These are phyloP conservation scores for Priceomyces haplophilus DNA, from an alignment of 805 yeast species.

Conservation along the genomic window DNA sequence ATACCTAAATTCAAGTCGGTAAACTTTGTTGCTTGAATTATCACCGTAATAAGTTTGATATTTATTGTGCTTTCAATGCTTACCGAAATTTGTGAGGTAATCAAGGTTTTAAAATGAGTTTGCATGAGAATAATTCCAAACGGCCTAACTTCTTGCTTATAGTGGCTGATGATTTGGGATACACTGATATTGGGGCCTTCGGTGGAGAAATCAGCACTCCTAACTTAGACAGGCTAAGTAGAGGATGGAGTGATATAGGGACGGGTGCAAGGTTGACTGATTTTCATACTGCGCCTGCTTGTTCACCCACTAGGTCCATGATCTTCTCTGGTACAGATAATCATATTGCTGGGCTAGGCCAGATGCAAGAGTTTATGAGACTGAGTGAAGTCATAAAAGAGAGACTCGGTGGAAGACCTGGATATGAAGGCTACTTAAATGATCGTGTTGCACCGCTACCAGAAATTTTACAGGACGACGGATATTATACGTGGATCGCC, in stretches of 20 bases:
- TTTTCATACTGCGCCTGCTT: conserved; percentile 62
- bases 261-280: conserved; percentile 52
- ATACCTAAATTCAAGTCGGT: too few species aligned
- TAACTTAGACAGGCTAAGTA: conserved; percentile 42
- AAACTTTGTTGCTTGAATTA: too few species aligned
- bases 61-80: too few species aligned
- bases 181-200: conserved; percentile 51
- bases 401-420: conserved; percentile 43
- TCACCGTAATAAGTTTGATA: too few species aligned
- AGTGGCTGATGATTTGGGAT: conserved; percentile 62
- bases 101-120: too few species aligned
- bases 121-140: too few species aligned
- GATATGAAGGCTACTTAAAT: conserved; percentile 55
- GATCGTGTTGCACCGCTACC: conserved; percentile 52
- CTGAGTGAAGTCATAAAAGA: conserved; percentile 27
- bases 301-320: conserved; percentile 65
- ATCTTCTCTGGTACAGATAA: conserved; percentile 59
- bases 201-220: conserved; percentile 62
- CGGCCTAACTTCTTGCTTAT: conserved; percentile 52
- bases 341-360: conserved; percentile 59
- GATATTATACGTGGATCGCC: conserved; percentile 49
- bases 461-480: conserved; percentile 46
- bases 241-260: conserved; percentile 2
- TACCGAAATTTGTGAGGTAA: too few species aligned
- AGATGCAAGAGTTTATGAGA: conserved; percentile 47